Evolutionary conservation across 495 filamentous ascomycete species (phyloP).

Genomic region (Lasiosphaeria ovina): DNA sequence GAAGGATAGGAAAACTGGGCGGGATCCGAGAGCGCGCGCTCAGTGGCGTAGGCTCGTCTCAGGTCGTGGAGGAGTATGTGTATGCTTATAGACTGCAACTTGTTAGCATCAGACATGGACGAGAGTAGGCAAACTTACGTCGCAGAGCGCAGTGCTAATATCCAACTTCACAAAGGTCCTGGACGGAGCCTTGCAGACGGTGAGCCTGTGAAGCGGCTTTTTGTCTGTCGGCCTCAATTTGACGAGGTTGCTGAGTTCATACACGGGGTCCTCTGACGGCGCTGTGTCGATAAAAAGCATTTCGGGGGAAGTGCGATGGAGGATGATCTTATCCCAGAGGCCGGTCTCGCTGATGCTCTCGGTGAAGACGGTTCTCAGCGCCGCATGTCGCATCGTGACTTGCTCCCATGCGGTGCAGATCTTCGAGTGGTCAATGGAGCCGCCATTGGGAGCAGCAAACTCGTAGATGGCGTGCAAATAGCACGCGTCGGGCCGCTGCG

Average conservation of each 20-base stretch:
- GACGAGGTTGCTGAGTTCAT: slow-evolving; percentile 41
- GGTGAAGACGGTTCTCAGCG: slow-evolving; percentile 45
- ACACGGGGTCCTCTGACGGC: slow-evolving; percentile 39
- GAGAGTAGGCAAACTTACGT: slow-evolving; percentile 19
- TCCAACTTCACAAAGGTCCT: slow-evolving; percentile 48
- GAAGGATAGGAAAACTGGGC: slow-evolving; percentile 37
- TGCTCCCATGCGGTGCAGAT: slow-evolving; percentile 48
- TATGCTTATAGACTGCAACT: slow-evolving; percentile 37
- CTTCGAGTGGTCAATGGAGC: slow-evolving; percentile 38
- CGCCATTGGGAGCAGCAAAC: slow-evolving; percentile 43
- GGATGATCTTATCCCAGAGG: slow-evolving; percentile 42
- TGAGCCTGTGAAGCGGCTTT: slow-evolving; percentile 44
- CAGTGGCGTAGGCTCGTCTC: slow-evolving; percentile 39
- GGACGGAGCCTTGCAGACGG: slow-evolving; percentile 42
- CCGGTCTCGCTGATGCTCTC: slow-evolving; percentile 41
- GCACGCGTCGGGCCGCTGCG: slow-evolving; percentile 56
- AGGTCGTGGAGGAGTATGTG: slow-evolving; percentile 43
- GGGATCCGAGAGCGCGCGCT: slow-evolving; percentile 27
- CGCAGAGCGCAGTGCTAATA: slow-evolving; percentile 45
- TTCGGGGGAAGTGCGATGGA: slow-evolving; percentile 40
- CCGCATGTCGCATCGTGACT: slow-evolving; percentile 37
- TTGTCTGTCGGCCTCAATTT: slow-evolving; percentile 34
- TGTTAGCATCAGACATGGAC: slow-evolving; percentile 1
- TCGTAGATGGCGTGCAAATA: slow-evolving; percentile 62
- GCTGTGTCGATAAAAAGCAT: slow-evolving; percentile 50